Evolutionary conservation across 108 stramenopile species (phyloP).

Genomic region (Cyclostephanos invisitatus): DNA sequence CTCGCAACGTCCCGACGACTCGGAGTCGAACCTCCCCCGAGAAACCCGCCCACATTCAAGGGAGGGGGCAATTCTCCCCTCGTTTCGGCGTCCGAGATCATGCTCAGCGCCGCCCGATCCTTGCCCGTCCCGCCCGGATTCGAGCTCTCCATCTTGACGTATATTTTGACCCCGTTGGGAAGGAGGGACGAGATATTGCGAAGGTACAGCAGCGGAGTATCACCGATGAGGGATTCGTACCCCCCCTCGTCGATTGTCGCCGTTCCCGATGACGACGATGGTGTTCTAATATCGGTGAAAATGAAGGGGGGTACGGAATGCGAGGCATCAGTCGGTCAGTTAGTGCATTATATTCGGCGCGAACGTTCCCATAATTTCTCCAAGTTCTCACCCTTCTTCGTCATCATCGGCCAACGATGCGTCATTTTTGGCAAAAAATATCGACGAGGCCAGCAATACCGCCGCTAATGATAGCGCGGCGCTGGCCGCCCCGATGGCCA

Average conservation of each 20-base stretch:
- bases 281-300: no score
- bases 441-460: no score
- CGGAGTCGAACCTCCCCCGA: background rate
- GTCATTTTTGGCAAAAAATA: no score
- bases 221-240: conserved; percentile 59
- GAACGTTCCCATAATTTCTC: no score
- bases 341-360: no score
- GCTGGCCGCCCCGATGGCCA: no score
- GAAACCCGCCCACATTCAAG: background rate
- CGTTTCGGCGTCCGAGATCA: conserved; percentile 82
- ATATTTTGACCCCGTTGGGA: conserved; percentile 55
- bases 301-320: no score
- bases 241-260: conserved; percentile 27
- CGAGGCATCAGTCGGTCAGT: no score
- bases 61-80: conserved; percentile 61
- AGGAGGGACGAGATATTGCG: conserved; percentile 43
- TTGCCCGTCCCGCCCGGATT: conserved; percentile 95
- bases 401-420: no score
- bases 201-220: conserved; percentile 51
- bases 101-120: conserved; percentile 86
- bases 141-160: conserved; percentile 78
- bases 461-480: no score
- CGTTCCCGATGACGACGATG: background rate
- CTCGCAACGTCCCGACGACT: background rate
- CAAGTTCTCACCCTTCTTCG: no score